Evolutionary conservation across 2,329 filamentous ascomycete species (phyloP), one percentile per base, ranked within the genome.

Genomic region (Bipolaris victoriae): DNA sequence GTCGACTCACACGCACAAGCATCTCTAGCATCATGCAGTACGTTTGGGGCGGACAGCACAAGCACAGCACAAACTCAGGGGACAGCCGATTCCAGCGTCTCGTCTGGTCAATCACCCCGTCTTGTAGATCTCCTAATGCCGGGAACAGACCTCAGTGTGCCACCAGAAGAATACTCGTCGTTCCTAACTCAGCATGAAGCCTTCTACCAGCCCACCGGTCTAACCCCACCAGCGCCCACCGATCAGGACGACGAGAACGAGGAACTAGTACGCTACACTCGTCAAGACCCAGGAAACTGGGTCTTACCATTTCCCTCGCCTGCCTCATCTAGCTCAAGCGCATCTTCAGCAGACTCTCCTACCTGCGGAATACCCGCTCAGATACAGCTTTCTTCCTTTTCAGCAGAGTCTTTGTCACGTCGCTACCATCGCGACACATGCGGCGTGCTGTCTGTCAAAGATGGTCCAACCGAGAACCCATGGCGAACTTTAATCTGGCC

Each of bases 401-500:
- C 85, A 53, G 81, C 83, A 9, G 88, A 90, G 61, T 84, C 86
- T 79, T 76, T 90, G 20, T 83, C 86, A 49, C 71, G 85, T 49
- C 82, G 86, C 24, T 90, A 88, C 66, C 85, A 89, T 66, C 82
- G 81, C 62, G 79, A 87, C 55, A 90, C 88, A 0, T 90, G 88
- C 68, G 87, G 87, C 3, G 88, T 91, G 47, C 78, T 90, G 18
- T 90, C 88, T 0, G 81, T 90, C 49, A 90, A 90, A 68, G 87
- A 90, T 71, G 88, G 88, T 0, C 81, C 83, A 6, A 84, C 81
- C 1, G 88, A 90, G 65, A 91, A 90, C 67, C 88, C 88, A 2
- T 91, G 88, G 88, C 82, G 87, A 26, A 90, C 84, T 5, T 78
- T 89, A 44, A 80, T 91, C n/a, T 89, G 87, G 86, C 88, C 88